Evolutionary conservation across 805 yeast species (phyloP).

Genomic region (Vanderwaltozyma verrucispora): DNA sequence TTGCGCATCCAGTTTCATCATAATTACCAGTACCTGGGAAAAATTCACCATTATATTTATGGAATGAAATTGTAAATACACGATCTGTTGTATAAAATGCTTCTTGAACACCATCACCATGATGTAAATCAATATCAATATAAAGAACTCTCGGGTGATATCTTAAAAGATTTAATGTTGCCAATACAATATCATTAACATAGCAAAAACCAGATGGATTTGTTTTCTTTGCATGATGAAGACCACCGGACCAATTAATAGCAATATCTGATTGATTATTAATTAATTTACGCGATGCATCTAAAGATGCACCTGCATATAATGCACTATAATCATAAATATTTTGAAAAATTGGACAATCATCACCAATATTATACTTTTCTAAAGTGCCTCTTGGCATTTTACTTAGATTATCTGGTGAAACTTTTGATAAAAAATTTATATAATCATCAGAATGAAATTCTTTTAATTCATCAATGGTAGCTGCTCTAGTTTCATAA

Average conservation of each 20-base stretch:
- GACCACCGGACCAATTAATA: slow-evolving; percentile 87
- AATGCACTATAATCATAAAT: slow-evolving; percentile 66
- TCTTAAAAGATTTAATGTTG: slow-evolving; percentile 67
- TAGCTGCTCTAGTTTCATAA: slow-evolving; percentile 74
- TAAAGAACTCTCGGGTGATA: slow-evolving; percentile 80
- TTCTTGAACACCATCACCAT: slow-evolving; percentile 93
- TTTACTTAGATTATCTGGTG: slow-evolving; percentile 60
- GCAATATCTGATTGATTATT: slow-evolving; percentile 84
- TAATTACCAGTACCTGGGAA: slow-evolving; percentile 91
- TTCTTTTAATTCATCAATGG: slow-evolving; percentile 63
- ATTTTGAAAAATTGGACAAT: slow-evolving; percentile 78
- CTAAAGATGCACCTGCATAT: slow-evolving; percentile 83
- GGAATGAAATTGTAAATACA: slow-evolving; percentile 85
- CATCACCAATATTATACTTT: slow-evolving; percentile 94
- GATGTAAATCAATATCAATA: slow-evolving; percentile 86
- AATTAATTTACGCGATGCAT: slow-evolving; percentile 76
- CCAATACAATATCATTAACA: slow-evolving; percentile 80
- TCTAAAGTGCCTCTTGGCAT: slow-evolving; percentile 35
- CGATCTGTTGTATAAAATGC: slow-evolving; percentile 88
- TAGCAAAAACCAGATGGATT: slow-evolving; percentile 90
- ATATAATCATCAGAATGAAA: slow-evolving; percentile 87
- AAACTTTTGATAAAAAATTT: slow-evolving; percentile 60
- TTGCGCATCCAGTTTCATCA: slow-evolving; percentile 74
- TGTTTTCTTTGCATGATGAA: slow-evolving; percentile 85
- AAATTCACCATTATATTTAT: slow-evolving; percentile 79